Base-by-base conservation (phyloP, 441 rosid species). In the Mallotus repandus region DNA sequence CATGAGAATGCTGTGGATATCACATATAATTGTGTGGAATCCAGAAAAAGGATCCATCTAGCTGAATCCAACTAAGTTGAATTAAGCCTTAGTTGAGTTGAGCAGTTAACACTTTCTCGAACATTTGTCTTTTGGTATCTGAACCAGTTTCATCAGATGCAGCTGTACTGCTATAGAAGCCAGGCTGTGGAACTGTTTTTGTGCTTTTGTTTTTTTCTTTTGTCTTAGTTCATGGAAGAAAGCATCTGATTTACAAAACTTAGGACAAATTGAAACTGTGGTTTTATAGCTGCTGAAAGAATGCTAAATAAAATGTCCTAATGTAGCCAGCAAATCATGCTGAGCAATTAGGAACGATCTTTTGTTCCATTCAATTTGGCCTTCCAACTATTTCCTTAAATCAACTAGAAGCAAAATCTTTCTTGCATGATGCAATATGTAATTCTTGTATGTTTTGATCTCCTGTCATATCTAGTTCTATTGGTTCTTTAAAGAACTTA, bases 121-220 rank as follows among this genome's bases (percentile, higher is more conserved):
- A 25, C 7, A 29, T 29, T 29, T 45, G 55, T 49, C n/a, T 63
- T 56, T 49, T 57, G 48, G 4, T 50, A 64, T 49, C 29, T 73
- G 55, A 35, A 57, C 19, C 16, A 32, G 14, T 67, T 61, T 48
- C 41, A 62, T 19, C 52, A 62, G 22, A 18, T 67, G 70, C 63
- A 41, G 29, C 50, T 63, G 18, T 18, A 52, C 32, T 29, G 32
- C 32, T 29, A 2, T 29, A 29, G 68, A 65, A 55, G 43, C 38
- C 19, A 50, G 54, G n/a, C 62, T 63, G 56, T 64, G 13, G 7
- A 21, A 65, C 3, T 19, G 22, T 9, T 7, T 3, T 63, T 2
- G 4, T 46, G 9, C 32, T 19, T 45, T 43, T 62, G 22, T 7
- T 18, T 52, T 52, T 15, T 61, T 19, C 6, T 21, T 63, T 43